phyloP scores from a whole-genome alignment of 208 protist species.

The Trypanosoma mega region DNA sequence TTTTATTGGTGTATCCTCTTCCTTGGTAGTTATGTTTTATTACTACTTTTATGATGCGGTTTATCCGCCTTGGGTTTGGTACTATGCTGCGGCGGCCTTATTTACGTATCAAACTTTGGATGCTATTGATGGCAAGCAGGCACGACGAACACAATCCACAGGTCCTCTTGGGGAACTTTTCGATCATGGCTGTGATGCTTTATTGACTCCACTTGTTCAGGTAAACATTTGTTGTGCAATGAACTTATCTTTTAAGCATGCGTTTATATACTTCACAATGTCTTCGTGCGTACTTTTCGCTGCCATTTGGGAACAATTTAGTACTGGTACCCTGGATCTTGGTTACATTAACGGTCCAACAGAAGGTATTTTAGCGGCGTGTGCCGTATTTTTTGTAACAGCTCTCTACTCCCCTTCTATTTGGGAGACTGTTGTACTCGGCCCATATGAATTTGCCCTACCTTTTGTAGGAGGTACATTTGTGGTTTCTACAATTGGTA shows the following conservation, averaged over 20 bases:
- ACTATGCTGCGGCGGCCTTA: slow-evolving; percentile 59
- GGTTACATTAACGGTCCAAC: slow-evolving; percentile 88
- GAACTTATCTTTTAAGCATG: slow-evolving; percentile 34
- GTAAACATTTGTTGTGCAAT: slow-evolving; percentile 52
- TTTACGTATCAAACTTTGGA: slow-evolving; percentile 94
- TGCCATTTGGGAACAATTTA: slow-evolving; percentile 89
- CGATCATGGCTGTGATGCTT: slow-evolving; percentile 95
- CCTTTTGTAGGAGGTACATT: slow-evolving; percentile 16
- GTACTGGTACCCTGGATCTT: slow-evolving; percentile 89
- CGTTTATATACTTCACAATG: slow-evolving; percentile 52
- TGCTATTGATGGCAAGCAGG: slow-evolving; percentile 96
- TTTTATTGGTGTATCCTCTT: slow-evolving; percentile 67
- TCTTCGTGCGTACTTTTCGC: slow-evolving; percentile 65
- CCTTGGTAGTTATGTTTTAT: slow-evolving; percentile 53
- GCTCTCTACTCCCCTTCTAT: slow-evolving; percentile 36
- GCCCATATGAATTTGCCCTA: slow-evolving; percentile 35
- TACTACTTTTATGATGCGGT: slow-evolving; percentile 49
- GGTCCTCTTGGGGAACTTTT: slow-evolving; percentile 95
- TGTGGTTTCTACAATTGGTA: slow-evolving; percentile 44
- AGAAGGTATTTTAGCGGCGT: slow-evolving; percentile 80
- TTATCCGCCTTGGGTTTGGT: slow-evolving; percentile 88
- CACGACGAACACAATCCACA: slow-evolving; percentile 83
- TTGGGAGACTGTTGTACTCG: slow-evolving; percentile 45
- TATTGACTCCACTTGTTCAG: slow-evolving; percentile 80
- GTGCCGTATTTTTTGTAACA: slow-evolving; percentile 57